Conservation (phyloP, 1,284 basidiomycete genomes). For the Boletus smithii region DNA sequence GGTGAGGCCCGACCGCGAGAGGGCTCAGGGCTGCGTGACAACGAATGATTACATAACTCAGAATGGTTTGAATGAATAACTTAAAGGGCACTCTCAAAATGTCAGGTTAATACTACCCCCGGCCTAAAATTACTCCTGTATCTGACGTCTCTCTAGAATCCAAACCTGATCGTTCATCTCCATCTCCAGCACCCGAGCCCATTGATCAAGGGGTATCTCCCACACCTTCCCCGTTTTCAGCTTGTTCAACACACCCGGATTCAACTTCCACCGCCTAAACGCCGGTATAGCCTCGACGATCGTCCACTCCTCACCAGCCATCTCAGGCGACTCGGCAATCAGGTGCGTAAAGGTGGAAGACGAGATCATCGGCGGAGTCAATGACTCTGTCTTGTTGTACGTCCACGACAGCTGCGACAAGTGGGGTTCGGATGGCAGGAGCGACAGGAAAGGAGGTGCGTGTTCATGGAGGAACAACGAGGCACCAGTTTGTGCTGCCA, state of each 20-base stretch:
- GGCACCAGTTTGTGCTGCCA: slow-evolving; percentile 87
- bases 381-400: slow-evolving; percentile 78
- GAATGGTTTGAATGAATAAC: too few relatives aligned
- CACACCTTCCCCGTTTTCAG: slow-evolving; percentile 25
- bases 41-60: too few relatives aligned
- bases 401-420: slow-evolving; percentile 42
- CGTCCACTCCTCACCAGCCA: slow-evolving; percentile 37
- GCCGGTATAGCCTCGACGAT: slow-evolving; percentile 42
- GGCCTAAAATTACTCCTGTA: neutral
- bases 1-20: too few relatives aligned
- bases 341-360: slow-evolving; percentile 55
- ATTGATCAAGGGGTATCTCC: slow-evolving; percentile 24
- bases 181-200: slow-evolving; percentile 39
- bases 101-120: too few relatives aligned
- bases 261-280: slow-evolving; percentile 49
- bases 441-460: slow-evolving; percentile 43
- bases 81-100: too few relatives aligned
- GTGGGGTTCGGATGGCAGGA: slow-evolving; percentile 10
- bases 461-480: slow-evolving; percentile 82
- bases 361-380: slow-evolving; percentile 42
- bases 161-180: slow-evolving; percentile 47
- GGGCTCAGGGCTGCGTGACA: too few relatives aligned
- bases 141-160: slow-evolving; percentile 42
- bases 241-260: slow-evolving; percentile 17
- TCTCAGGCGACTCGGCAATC: slow-evolving; percentile 43